A percentile compares a stretch with the other conserved stretches of the same genome.
Evolutionary conservation across 345 rosid genomes (phyloP).

Genomic region (Gossypium arboreum): DNA sequence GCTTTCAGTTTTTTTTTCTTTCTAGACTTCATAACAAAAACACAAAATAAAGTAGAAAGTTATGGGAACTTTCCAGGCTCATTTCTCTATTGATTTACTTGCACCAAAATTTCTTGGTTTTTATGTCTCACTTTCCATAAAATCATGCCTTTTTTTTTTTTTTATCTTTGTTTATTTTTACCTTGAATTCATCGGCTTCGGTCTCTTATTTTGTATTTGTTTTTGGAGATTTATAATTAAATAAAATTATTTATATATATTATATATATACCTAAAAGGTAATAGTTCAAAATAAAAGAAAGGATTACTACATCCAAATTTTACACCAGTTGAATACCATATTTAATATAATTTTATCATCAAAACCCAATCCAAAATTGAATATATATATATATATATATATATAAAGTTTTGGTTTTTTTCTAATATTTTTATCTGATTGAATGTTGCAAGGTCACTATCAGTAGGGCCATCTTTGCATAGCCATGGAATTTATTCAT

Average conservation of each 20-base stretch:
- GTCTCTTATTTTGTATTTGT: neutral
- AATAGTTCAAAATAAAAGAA: too few species aligned
- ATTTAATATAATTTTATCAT: too few species aligned
- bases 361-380: too few species aligned
- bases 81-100: neutral
- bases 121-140: neutral
- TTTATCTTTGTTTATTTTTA: neutral
- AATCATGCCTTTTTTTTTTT: neutral
- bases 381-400: too few species aligned
- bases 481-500: slow-evolving; percentile 6
- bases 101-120: neutral
- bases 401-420: neutral
- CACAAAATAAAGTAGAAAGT: neutral
- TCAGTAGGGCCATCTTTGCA: slow-evolving; percentile 6
- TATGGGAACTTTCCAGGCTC: neutral
- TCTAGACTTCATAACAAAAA: neutral
- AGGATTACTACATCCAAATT: too few species aligned
- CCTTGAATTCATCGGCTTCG: neutral
- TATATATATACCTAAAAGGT: too few species aligned
- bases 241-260: neutral
- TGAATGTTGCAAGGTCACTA: slow-evolving; percentile 2
- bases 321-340: too few species aligned
- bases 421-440: neutral
- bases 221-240: neutral
- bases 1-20: neutral